Base-by-base conservation (phyloP, 495 filamentous ascomycete genomes). In the Schizothecium vesticola region DNA sequence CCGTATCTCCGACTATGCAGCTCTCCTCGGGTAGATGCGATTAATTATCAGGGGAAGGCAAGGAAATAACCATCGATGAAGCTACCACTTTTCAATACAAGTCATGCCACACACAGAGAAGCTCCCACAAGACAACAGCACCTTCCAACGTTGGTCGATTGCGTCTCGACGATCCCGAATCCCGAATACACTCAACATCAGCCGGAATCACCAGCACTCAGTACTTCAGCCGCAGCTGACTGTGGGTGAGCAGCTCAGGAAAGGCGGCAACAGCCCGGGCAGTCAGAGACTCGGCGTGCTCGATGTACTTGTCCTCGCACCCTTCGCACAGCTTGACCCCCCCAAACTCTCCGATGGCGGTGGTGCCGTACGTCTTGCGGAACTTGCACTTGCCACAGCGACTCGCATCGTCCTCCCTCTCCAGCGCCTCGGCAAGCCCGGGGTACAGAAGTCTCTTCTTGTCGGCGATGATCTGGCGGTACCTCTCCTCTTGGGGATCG, bases 341-440 rank as follows among this genome's bases (percentile, higher is more conserved):
- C 6, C 55, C 55, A 56, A 56, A 56, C 55, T 56, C 55, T 7
- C 7, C 22, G 55, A 56, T 56, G 9, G 5, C 13, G 55, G 19
- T 19, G 22, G 55, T 22, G 55, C 55, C 55, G 55, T 56, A 56
- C 10, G 6, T 56, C 19, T 56, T 56, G 55, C 55, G 19, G 55
- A n/a, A 56, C 55, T 19, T 13, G 22, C 55, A 56, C 55, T 56
- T 19, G 22, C 22, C 55, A 21, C 43, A 55, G 55, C 13, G 22
- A 19, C n/a, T 19, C 55, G 19, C 5, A 8, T 56, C 22, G 55
- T n/a, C 26, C 26, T 28, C 26, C 6, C 6, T 22, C 21, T 61
- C 59, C 26, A 73, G 66, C 59, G 70, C 43, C 24, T 72, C 70
- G 11, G 67, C 67, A 5, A 72, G 51, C 56, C 70, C 70, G 1